Evolutionary conservation across 257 asterid genomes (phyloP).

Genomic region (Solanum chiquidenum): DNA sequence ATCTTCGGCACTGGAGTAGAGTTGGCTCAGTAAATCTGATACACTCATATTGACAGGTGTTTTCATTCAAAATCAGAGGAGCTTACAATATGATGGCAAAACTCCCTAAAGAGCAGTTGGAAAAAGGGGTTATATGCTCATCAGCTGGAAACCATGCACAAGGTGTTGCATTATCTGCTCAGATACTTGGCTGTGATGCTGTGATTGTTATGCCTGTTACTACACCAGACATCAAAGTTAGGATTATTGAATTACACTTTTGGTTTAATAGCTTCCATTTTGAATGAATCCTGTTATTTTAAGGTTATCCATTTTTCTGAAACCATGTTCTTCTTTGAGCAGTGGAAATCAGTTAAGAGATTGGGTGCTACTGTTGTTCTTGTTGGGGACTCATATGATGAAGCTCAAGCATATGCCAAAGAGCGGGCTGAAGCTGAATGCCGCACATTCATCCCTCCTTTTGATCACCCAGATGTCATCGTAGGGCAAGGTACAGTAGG

Average conservation of each 20-base stretch:
- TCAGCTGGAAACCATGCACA: slow-evolving; percentile 99
- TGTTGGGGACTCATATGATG: slow-evolving; percentile 87
- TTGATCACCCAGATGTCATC: slow-evolving; percentile 95
- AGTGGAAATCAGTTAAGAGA: slow-evolving; percentile 85
- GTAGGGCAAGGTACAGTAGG: slow-evolving; percentile 93
- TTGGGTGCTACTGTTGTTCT: slow-evolving; percentile 89
- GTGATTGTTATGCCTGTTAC: slow-evolving; percentile 90
- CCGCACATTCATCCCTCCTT: slow-evolving; percentile 79
- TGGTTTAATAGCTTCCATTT: neutral
- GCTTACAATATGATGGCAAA: slow-evolving; percentile 99
- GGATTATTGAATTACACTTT: neutral
- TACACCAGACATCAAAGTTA: slow-evolving; percentile 92
- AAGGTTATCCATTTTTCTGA: neutral
- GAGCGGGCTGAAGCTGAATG: slow-evolving; percentile 55
- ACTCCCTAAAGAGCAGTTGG: slow-evolving; percentile 57
- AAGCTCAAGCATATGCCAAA: slow-evolving; percentile 85
- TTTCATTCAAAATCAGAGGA: slow-evolving; percentile 91
- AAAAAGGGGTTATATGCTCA: slow-evolving; percentile 87
- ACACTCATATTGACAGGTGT: slow-evolving; percentile 36
- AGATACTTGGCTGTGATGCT: slow-evolving; percentile 56
- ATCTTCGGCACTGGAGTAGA: neutral
- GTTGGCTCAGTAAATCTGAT: neutral
- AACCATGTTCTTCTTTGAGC: neutral
- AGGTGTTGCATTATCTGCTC: slow-evolving; percentile 85
- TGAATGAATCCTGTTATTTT: neutral